phyloP scores from a whole-genome alignment of 805 yeast genomes.

The Ogataea ganodermae region DNA sequence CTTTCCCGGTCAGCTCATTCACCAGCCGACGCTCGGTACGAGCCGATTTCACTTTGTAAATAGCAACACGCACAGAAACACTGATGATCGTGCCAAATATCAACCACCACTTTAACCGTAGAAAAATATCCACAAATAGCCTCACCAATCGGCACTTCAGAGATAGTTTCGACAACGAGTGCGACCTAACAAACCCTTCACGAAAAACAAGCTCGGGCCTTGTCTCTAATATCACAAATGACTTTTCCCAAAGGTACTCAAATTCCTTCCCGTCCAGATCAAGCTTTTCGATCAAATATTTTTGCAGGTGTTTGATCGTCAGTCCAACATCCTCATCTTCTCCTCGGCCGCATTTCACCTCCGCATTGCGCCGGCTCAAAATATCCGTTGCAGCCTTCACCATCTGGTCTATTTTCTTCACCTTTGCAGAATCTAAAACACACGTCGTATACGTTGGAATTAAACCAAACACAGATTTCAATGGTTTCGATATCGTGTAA shows the following conservation, averaged over 20 bases:
- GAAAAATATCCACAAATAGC: slow-evolving; percentile 24
- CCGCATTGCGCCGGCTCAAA: slow-evolving; percentile 72
- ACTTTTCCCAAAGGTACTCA: slow-evolving; percentile 32
- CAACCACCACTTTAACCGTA: slow-evolving; percentile 28
- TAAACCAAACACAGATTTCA: slow-evolving; percentile 56
- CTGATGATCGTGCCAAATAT: slow-evolving; percentile 10
- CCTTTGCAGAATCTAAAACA: slow-evolving; percentile 73
- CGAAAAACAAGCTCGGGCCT: slow-evolving; percentile 25
- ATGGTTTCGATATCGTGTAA: slow-evolving; percentile 52
- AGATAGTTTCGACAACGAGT: slow-evolving; percentile 31
- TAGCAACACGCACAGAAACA: slow-evolving; percentile 8
- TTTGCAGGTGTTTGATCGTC: slow-evolving; percentile 67
- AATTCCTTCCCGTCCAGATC: slow-evolving; percentile 25
- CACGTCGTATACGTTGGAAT: slow-evolving; percentile 69
- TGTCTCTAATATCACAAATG: slow-evolving; percentile 13
- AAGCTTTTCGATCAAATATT: slow-evolving; percentile 54
- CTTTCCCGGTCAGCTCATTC: slow-evolving; percentile 48
- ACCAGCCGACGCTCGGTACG: slow-evolving; percentile 43
- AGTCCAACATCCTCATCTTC: slow-evolving; percentile 34
- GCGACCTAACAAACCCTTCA: slow-evolving; percentile 26
- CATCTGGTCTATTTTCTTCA: slow-evolving; percentile 66
- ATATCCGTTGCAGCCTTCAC: slow-evolving; percentile 65
- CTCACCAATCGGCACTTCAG: slow-evolving; percentile 31
- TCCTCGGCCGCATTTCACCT: slow-evolving; percentile 40
- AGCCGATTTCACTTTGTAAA: slow-evolving; percentile 9